These are phyloP conservation scores for Aspergillus baeticus DNA, from an alignment of 495 filamentous ascomycete species.

Conservation along the genomic window DNA sequence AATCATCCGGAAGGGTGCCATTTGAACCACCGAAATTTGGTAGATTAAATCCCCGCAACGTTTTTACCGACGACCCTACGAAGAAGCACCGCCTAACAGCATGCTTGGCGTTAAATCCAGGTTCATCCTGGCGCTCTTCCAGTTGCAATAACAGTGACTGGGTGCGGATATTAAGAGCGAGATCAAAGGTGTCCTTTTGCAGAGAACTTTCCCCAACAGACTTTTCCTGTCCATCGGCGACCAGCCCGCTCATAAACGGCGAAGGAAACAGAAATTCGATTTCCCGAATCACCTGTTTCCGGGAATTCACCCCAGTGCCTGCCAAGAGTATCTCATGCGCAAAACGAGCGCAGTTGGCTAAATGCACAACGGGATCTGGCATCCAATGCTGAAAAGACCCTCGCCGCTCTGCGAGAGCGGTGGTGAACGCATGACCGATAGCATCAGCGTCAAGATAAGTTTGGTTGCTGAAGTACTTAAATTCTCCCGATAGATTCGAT, in stretches of 20 bases:
- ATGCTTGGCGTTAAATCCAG: conserved; percentile 25
- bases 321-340: conserved; percentile 32
- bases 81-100: conserved; percentile 31
- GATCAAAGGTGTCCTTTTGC: conserved; percentile 29
- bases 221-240: neutral
- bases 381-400: conserved; percentile 21
- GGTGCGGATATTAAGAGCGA: conserved; percentile 42
- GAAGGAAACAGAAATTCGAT: conserved; percentile 34
- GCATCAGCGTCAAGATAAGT: conserved; percentile 30
- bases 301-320: conserved; percentile 13
- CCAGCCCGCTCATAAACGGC: conserved; percentile 31
- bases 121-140: conserved; percentile 26
- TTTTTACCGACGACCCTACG: conserved; percentile 18
- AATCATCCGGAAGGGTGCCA: conserved; percentile 32
- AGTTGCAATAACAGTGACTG: conserved; percentile 35
- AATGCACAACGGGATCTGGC: conserved; percentile 29
- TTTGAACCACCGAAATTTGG: conserved; percentile 26
- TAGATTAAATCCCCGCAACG: conserved; percentile 37
- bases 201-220: conserved; percentile 28
- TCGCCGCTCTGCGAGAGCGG: conserved; percentile 12
- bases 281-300: conserved; percentile 23
- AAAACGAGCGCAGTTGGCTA: conserved; percentile 41
- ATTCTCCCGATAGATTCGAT: conserved; percentile 21
- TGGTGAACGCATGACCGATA: conserved; percentile 20
- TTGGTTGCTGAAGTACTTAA: conserved; percentile 24